Base-by-base conservation (phyloP, 345 rosid genomes). In the Limnanthes douglasii region DNA sequence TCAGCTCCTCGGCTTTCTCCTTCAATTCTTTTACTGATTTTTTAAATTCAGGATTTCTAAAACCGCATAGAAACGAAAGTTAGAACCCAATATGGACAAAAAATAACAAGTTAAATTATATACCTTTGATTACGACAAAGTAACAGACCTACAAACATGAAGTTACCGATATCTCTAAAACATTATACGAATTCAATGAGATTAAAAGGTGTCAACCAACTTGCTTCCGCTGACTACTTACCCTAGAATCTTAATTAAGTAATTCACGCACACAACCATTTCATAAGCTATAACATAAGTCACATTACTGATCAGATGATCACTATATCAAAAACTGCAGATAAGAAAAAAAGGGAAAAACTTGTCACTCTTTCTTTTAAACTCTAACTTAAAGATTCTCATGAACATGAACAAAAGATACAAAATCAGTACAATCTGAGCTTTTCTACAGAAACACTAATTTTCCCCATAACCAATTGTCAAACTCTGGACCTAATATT, bases 21-120 rank as follows among this genome's bases (percentile, higher is more conserved):
- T 75, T 78, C 11, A 82, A 61, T 54, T 77, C 77, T 63, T 84
- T 81, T 12, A 74, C 82, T 0, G 98, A 65, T 48, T 64, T 55
- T 41, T 77, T 58, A 41, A 84, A 84, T 31, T 84, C 94, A 30
- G 73, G 71, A 57, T 77, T 76, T 39, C 98, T 90, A 53, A 50
- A 45, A 34, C 27, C 44, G 36, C 18, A 21, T 11, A 8, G 24
- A 39, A 20, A 31, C 4, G 17, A 6, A 28, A 14, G 17, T 5
- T 33, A 12, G 20, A 14, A 14, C 15, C 37, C 14, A 27, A 33
- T 13, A 9, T 11, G 11, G 35, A 18, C 9, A 27, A 11, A 19
- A 17, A 5, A 17, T 6, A 6, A 22, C 10, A 13, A 10, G 15
- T 18, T 10, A 22, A 14, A 14, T 12, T 15, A 13, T 15, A 1